A percentile compares a stretch with the other conserved stretches of the same genome.
Evolutionary conservation across 192 early-diverging fungal species (phyloP).

Genomic region (Backusella psychrophila): DNA sequence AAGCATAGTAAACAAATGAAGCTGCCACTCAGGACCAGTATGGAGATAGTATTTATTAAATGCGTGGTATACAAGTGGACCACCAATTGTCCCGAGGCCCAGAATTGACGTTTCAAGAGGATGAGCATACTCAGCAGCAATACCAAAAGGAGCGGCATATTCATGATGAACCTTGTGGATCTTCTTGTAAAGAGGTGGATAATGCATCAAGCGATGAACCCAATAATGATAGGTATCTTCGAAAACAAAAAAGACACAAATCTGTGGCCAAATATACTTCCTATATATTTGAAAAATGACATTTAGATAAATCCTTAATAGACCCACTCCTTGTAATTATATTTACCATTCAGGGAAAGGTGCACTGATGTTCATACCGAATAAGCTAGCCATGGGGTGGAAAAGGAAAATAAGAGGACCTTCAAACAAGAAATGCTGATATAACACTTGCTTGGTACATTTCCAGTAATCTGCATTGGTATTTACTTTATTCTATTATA

Average conservation of each 20-base stretch:
- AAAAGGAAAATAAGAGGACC: conserved; percentile 88
- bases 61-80: conserved; percentile 56
- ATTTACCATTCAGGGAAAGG: conserved; percentile 79
- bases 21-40: conserved; percentile 46
- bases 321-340: background rate
- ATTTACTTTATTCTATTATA: conserved; percentile 57
- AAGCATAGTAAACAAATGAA: conserved; percentile 86
- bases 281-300: background rate
- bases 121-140: conserved; percentile 86
- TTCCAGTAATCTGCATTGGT: conserved; percentile 68
- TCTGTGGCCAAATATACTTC: conserved; percentile 51
- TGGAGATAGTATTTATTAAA: background rate
- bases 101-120: conserved; percentile 83
- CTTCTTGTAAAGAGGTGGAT: conserved; percentile 80
- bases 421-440: conserved; percentile 79
- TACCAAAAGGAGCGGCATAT: conserved; percentile 86
- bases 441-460: conserved; percentile 63
- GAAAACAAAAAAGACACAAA: conserved; percentile 74
- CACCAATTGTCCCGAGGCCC: conserved; percentile 82
- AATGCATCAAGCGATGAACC: conserved; percentile 87
- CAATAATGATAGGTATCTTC: conserved; percentile 95
- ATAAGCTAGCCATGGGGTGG: conserved; percentile 75
- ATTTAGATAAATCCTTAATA: background rate
- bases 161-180: conserved; percentile 97
- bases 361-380: conserved; percentile 83